phyloP scores from a whole-genome alignment of 768 basidiomycete genomes.

The Termitomyces sp. region DNA sequence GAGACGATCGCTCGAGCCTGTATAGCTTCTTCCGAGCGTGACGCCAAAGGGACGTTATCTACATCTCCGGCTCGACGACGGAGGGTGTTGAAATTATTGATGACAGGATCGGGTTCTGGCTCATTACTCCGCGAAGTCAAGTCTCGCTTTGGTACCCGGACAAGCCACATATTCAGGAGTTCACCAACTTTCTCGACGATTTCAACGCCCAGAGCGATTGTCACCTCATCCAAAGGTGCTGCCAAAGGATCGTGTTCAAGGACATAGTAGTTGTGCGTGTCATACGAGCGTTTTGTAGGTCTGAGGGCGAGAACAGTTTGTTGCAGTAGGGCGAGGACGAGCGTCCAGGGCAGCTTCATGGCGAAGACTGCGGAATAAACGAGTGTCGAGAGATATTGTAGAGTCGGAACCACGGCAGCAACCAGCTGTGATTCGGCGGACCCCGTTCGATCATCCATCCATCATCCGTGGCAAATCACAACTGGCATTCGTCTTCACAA shows the following conservation, averaged over 20 bases:
- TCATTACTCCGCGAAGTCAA: conserved; percentile 26
- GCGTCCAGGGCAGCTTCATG: conserved; percentile 25
- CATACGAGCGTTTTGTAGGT: conserved; percentile 48
- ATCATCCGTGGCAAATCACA: not conserved
- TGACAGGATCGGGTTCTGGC: conserved; percentile 34
- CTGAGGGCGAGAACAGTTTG: conserved; percentile 22
- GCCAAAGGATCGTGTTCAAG: conserved; percentile 48
- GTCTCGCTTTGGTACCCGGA: conserved; percentile 46
- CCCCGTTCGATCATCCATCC: not conserved
- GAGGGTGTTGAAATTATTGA: conserved; percentile 42
- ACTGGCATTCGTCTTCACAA: not conserved
- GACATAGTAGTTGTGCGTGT: conserved; percentile 78
- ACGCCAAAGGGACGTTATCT: not conserved
- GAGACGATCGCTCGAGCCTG: conserved; percentile 40
- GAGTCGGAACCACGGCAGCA: not conserved
- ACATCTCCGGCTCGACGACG: conserved; percentile 26
- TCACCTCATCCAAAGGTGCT: conserved; percentile 57
- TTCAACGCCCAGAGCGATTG: conserved; percentile 69
- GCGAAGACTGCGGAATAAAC: conserved; percentile 8
- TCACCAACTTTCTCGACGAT: conserved; percentile 87
- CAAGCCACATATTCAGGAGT: conserved; percentile 76
- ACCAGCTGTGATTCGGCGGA: not conserved
- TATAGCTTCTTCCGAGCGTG: conserved; percentile 33
- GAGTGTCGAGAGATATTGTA: conserved; percentile 5
- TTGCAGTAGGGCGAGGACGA: conserved; percentile 25